These are phyloP conservation scores for Colletotrichum costaricense DNA, from an alignment of 2,329 filamentous ascomycete species.

Conservation along the genomic window DNA sequence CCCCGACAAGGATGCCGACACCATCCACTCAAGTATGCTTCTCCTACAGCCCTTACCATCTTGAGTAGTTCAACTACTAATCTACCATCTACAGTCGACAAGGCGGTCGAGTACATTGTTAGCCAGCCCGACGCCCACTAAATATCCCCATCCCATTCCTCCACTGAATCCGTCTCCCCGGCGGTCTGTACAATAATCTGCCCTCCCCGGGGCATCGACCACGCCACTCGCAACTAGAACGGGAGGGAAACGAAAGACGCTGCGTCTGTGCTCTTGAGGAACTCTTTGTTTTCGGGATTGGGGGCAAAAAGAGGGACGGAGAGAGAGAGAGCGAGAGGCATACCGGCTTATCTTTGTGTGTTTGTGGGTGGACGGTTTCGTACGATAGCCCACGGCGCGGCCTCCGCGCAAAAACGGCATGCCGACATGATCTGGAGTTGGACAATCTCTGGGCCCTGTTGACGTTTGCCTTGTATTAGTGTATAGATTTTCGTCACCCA, in stretches of 20 bases:
- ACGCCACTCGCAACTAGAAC: conserved; percentile 35
- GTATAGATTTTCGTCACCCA: conserved; percentile 45
- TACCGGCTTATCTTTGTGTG: conserved; percentile 21
- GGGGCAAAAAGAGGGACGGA: conserved; percentile 7
- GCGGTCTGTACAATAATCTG: conserved; percentile 37
- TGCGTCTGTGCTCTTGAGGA: conserved; percentile 14
- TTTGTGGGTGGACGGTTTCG: conserved; percentile 22
- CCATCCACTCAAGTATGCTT: conserved; percentile 89
- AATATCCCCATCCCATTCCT: conserved; percentile 34
- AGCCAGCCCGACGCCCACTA: conserved; percentile 90
- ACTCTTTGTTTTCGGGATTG: conserved; percentile 9
- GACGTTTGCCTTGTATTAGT: conserved; percentile 47
- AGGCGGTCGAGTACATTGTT: conserved; percentile 94
- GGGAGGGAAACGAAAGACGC: conserved; percentile 22
- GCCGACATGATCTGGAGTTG: conserved; percentile 38
- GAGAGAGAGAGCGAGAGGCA: background rate
- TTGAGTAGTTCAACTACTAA: conserved; percentile 19
- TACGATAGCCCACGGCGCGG: conserved; percentile 26
- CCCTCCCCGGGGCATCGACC: conserved; percentile 17
- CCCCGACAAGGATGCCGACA: conserved; percentile 95
- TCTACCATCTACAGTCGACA: conserved; percentile 74
- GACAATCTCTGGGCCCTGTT: conserved; percentile 17
- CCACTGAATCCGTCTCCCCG: conserved; percentile 29
- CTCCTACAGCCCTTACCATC: background rate
- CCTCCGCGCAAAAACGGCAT: conserved; percentile 31